Percentiles rank a stretch among this genome's conserved stretches.
Conservation (phyloP, 108 stramenopile species). For the Discostella stelligeroides region DNA sequence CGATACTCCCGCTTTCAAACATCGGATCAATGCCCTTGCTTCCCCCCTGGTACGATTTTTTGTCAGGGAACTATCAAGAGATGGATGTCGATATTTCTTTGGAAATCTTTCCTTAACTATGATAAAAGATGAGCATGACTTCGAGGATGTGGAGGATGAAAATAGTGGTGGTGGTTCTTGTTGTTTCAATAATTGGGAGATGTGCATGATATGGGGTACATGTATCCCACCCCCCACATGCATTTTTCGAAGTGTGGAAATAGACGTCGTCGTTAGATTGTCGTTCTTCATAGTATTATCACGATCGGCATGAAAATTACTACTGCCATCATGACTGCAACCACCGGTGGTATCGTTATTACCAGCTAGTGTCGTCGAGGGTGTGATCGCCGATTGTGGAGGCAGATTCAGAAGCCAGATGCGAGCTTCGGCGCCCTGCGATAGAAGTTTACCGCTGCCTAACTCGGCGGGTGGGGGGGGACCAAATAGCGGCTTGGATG, state of each 20-base stretch:
- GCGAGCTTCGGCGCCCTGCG: constrained; percentile 87
- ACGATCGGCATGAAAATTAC: background rate
- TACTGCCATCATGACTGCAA: too few relatives aligned
- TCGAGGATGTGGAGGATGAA: constrained; percentile 7
- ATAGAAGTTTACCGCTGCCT: constrained; percentile 44
- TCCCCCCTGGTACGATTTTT: constrained; percentile 86
- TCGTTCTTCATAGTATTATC: constrained; percentile 2
- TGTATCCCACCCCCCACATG: constrained; percentile 45
- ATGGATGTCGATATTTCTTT: constrained; percentile 94
- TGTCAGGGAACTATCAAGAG: constrained; percentile 88
- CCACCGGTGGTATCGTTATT: too few relatives aligned
- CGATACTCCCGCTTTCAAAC: constrained; percentile 58
- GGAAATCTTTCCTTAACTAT: constrained; percentile 92
- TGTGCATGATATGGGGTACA: constrained; percentile 23
- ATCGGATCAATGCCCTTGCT: constrained; percentile 64
- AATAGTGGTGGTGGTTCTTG: background rate
- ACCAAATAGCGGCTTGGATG: constrained; percentile 4
- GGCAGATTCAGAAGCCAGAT: constrained; percentile 67
- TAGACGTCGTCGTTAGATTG: background rate
- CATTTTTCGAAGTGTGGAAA: background rate
- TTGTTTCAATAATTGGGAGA: constrained; percentile 25
- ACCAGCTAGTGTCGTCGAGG: background rate
- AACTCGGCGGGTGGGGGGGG: constrained; percentile 43
- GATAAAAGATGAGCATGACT: constrained; percentile 34
- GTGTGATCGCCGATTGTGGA: background rate